Conservation (phyloP, 2,329 filamentous ascomycete genomes). For the Stenocarpella maydis region DNA sequence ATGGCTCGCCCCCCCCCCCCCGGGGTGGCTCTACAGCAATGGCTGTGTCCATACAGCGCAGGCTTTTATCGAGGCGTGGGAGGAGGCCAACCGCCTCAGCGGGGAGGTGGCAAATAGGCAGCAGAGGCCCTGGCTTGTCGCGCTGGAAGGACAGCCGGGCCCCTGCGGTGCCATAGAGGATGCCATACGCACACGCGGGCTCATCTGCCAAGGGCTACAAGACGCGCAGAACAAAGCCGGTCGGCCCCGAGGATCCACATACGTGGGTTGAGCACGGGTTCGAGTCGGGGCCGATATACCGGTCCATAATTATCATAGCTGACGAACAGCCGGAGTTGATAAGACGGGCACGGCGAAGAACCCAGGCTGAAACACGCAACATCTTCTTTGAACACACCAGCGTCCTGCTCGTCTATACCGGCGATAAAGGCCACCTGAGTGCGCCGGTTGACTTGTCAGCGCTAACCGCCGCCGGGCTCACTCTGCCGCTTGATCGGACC, state of each 20-base stretch:
- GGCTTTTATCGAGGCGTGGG: conserved; percentile 11
- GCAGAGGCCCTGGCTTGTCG: background rate
- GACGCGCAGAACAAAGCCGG: conserved; percentile 1
- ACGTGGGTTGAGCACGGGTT: conserved; percentile 6
- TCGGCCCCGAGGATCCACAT: background rate
- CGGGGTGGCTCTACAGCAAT: background rate
- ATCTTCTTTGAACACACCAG: conserved; percentile 8
- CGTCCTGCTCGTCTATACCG: conserved; percentile 12
- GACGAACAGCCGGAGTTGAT: conserved; percentile 5
- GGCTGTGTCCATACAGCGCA: conserved; percentile 7
- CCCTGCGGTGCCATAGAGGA: background rate
- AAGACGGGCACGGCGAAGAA: background rate
- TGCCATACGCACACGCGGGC: background rate
- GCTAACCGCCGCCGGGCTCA: conserved; percentile 8
- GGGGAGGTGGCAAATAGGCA: background rate
- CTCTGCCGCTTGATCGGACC: conserved; percentile 12
- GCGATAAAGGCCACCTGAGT: conserved; percentile 12
- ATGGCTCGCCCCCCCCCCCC: no score
- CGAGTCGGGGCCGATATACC: conserved; percentile 14
- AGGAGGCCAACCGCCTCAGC: background rate
- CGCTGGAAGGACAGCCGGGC: conserved; percentile 3
- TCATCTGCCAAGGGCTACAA: conserved; percentile 11
- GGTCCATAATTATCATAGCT: conserved; percentile 1
- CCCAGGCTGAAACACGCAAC: background rate
- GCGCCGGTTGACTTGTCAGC: conserved; percentile 12